Conservation (phyloP, 1,284 basidiomycete species). For the Mycena sp. region DNA sequence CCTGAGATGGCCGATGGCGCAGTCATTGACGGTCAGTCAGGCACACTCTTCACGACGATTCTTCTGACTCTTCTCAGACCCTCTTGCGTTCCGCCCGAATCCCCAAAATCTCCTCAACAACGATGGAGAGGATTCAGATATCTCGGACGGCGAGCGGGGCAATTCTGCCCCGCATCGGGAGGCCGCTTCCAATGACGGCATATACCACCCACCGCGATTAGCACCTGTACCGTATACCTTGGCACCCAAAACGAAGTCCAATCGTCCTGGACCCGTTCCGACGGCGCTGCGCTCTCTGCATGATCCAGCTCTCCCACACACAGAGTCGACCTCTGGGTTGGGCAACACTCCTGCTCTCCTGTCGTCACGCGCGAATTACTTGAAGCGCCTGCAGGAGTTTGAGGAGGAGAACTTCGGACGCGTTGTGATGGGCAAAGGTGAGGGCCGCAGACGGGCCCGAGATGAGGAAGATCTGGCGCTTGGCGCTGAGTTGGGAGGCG, state of each 20-base stretch:
- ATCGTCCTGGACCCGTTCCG: conserved; percentile 63
- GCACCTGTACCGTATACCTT: conserved; percentile 94
- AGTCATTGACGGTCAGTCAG: conserved; percentile 19
- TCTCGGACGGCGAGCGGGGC: conserved; percentile 40
- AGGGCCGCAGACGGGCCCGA: conserved; percentile 76
- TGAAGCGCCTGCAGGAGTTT: conserved; percentile 88
- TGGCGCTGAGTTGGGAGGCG: conserved; percentile 67
- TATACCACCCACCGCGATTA: conserved; percentile 93
- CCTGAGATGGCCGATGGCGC: conserved; percentile 57
- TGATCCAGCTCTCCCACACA: conserved; percentile 69
- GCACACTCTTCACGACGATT: background rate
- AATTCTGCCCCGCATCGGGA: conserved; percentile 40
- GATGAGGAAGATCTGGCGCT: conserved; percentile 95
- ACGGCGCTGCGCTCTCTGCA: conserved; percentile 77
- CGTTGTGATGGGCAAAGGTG: conserved; percentile 92
- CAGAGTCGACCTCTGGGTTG: conserved; percentile 84
- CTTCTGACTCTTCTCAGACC: conserved; percentile 61
- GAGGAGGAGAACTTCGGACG: conserved; percentile 98
- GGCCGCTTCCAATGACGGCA: conserved; percentile 49
- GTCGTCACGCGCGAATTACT: conserved; percentile 78
- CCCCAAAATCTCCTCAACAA: conserved; percentile 69
- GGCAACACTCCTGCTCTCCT: conserved; percentile 66
- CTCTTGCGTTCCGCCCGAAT: conserved; percentile 92
- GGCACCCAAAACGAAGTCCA: conserved; percentile 57
- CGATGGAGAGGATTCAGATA: conserved; percentile 46